These are phyloP conservation scores for Laetiporus sulphureus DNA, from an alignment of 1,284 basidiomycete genomes.

Conservation along the genomic window DNA sequence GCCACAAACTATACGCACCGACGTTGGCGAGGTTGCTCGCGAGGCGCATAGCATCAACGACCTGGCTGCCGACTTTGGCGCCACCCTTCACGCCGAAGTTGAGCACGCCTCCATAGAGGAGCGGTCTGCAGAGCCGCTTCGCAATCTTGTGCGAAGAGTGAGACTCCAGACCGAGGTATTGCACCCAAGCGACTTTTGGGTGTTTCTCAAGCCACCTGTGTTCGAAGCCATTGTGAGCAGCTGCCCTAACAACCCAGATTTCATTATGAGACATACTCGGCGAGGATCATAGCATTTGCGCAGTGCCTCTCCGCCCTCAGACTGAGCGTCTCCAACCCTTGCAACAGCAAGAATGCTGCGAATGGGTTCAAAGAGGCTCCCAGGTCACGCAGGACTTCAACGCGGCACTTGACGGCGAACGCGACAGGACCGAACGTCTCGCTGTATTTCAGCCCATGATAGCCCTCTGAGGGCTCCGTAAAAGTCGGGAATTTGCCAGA, in stretches of 20 bases:
- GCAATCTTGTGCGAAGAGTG: conserved; percentile 65
- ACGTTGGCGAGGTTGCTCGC: conserved; percentile 78
- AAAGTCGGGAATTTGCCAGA: conserved; percentile 79
- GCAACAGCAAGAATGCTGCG: conserved; percentile 76
- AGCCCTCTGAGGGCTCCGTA: conserved; percentile 78
- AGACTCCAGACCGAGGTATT: conserved; percentile 66
- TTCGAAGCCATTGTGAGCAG: conserved; percentile 21
- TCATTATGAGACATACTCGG: conserved; percentile 35
- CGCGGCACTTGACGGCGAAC: conserved; percentile 70
- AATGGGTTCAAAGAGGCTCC: conserved; percentile 79
- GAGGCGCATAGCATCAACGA: conserved; percentile 73
- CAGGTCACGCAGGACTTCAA: conserved; percentile 73
- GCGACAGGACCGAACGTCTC: conserved; percentile 73
- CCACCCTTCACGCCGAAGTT: conserved; percentile 79
- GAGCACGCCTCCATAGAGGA: conserved; percentile 71
- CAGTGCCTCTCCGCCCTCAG: conserved; percentile 74
- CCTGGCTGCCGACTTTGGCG: conserved; percentile 48
- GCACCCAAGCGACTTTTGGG: conserved; percentile 74
- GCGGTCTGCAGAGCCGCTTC: conserved; percentile 49
- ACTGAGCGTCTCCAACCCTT: conserved; percentile 84
- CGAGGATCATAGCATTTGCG: conserved; percentile 70
- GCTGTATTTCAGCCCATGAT: conserved; percentile 72
- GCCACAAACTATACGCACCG: conserved; percentile 39
- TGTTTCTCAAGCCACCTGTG: conserved; percentile 62
- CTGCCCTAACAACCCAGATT: too few species aligned